Conservation (phyloP, 495 filamentous ascomycete genomes). For the Hyaloscypha hepaticicola region DNA sequence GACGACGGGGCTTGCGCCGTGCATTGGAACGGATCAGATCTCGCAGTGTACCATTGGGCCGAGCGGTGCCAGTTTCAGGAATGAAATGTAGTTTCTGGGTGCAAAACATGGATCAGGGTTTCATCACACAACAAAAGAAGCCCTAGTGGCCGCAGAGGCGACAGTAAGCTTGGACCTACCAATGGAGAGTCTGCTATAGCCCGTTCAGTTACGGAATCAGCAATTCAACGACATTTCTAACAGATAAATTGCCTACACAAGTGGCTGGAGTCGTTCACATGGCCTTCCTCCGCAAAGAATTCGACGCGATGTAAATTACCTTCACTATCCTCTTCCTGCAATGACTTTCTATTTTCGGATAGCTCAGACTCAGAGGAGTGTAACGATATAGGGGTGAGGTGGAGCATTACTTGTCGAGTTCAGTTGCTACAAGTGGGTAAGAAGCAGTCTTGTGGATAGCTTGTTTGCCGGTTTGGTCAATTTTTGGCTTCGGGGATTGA, state of each 20-base stretch:
- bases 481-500: too few relatives aligned
- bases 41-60: background rate
- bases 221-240: background rate
- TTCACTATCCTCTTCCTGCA: background rate
- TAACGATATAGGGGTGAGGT: background rate
- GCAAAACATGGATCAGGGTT: background rate
- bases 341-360: background rate
- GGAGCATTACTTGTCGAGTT: background rate
- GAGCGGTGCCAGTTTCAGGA: slow-evolving; percentile 4
- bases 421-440: background rate
- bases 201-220: background rate
- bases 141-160: background rate
- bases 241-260: background rate
- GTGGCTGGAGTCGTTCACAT: background rate
- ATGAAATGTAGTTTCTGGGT: slow-evolving; percentile 7
- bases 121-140: background rate
- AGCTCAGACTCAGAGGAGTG: background rate
- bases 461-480: too few relatives aligned
- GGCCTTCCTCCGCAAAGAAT: background rate
- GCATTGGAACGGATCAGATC: slow-evolving; percentile 11
- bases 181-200: background rate
- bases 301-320: background rate
- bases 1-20: background rate
- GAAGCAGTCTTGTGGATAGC: too few relatives aligned
- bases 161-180: background rate